Base-by-base conservation (phyloP, 345 rosid species). In the Mangifera indica region DNA sequence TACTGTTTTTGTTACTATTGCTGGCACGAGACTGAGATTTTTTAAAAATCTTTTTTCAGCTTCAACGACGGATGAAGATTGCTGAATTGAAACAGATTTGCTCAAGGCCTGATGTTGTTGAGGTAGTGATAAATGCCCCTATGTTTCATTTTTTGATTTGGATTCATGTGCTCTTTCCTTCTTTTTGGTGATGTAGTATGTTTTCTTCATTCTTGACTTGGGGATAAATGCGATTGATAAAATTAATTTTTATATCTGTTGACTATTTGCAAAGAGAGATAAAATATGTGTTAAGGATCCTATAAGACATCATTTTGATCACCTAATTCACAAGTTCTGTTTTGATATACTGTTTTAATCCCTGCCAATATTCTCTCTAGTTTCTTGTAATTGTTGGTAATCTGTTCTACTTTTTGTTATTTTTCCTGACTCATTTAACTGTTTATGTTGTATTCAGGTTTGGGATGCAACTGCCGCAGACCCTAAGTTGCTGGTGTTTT, bases 401-500 rank as follows among this genome's bases (percentile, higher is more conserved):
- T 24, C 11, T 44, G 2, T 42, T 14, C 0, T 70, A 25, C 65
- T 24, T 58, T 25, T 59, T 29, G 0, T 11, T 14, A 10, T 48
- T 21, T 26, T 52, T 44, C 7, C 13, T 5, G 10, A 3, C 21
- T 69, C 58, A 66, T 66, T 48, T 24, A 46, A 69, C 56, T 25
- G 52, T 63, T 61, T 76, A 3, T 44, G 48, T n/a, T n/a, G 54
- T 78, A 13, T 74, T 67, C 76, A 96, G 99, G 97, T 96, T 51
- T 96, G 99, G 99, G 99, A 96, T 79, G 98, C 98, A n/a, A 96
- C 97, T 74, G 74, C 99, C 18, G 91, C 97, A 49, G 99, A 96
- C 73, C 98, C 99, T 3, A 96, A 93, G 87, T 73, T 96, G 87
- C 85, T 96, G 75, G 99, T 96, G 61, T 96, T 74, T 83, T 70